phyloP scores from a whole-genome alignment of 1,139 yeast species.

The Blastobotrys ciferrii region DNA sequence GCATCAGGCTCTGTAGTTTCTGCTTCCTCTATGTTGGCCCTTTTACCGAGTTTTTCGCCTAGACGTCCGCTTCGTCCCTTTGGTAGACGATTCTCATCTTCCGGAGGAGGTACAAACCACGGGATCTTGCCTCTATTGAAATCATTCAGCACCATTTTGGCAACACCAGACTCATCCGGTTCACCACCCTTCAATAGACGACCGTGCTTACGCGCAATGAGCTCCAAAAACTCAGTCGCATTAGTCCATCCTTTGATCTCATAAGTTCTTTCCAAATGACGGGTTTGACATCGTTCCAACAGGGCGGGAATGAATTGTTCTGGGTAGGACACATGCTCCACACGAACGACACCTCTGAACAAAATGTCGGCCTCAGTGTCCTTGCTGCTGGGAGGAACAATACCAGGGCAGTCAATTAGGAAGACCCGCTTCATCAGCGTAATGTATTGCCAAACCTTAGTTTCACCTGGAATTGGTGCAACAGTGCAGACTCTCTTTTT shows the following conservation, averaged over 20 bases:
- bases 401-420: constrained; percentile 97
- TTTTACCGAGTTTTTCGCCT: constrained; percentile 24
- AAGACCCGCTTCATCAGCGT: constrained; percentile 94
- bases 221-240: constrained; percentile 79
- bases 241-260: constrained; percentile 92
- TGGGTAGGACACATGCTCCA: constrained; percentile 91
- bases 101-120: constrained; percentile 95
- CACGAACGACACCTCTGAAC: constrained; percentile 96
- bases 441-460: constrained; percentile 98
- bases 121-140: constrained; percentile 97
- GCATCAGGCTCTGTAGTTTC: constrained; percentile 15
- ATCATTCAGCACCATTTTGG: constrained; percentile 87
- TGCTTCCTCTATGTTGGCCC: constrained; percentile 14
- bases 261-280: constrained; percentile 92
- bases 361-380: constrained; percentile 92
- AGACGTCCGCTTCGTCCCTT: constrained; percentile 27
- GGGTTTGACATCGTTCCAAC: constrained; percentile 78
- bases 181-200: constrained; percentile 95
- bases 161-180: constrained; percentile 91
- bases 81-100: constrained; percentile 37
- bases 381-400: constrained; percentile 90
- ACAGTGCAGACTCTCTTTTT: constrained; percentile 94
- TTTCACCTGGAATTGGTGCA: constrained; percentile 98
- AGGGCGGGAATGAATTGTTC: constrained; percentile 93
- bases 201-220: constrained; percentile 90